phyloP scores from a whole-genome alignment of 176 grass and related monocot genomes.

The Alopecurus myosuroides region DNA sequence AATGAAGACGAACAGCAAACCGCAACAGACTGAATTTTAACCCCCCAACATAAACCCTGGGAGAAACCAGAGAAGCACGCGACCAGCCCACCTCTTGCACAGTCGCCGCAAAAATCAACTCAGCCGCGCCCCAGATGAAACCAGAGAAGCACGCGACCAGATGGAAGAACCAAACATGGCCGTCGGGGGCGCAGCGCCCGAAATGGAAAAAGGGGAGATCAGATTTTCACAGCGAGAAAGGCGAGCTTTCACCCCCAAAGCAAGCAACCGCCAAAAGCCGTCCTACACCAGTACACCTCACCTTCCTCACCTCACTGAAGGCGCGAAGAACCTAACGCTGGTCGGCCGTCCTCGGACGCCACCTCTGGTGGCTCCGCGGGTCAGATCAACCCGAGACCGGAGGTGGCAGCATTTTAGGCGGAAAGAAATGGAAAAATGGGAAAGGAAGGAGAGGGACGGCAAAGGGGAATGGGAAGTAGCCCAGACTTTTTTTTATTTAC shows the following conservation, averaged over 20 bases:
- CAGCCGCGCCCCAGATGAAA: background rate
- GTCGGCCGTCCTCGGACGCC: background rate
- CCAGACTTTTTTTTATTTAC: slow-evolving; percentile 14
- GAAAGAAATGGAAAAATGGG: background rate
- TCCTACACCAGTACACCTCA: background rate
- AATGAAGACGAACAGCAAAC: background rate
- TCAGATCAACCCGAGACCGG: slow-evolving; percentile 38
- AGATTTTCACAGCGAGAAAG: slow-evolving; percentile 21
- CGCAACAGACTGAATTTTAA: background rate
- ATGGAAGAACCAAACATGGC: slow-evolving; percentile 5
- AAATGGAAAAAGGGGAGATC: background rate
- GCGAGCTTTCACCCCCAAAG: slow-evolving; percentile 23
- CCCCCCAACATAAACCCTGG: background rate
- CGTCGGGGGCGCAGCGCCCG: background rate
- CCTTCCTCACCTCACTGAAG: slow-evolving; percentile 19
- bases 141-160: background rate
- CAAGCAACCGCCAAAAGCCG: slow-evolving; percentile 29
- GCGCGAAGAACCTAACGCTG: slow-evolving; percentile 16
- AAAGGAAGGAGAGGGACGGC: background rate
- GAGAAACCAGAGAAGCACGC: too few species aligned
- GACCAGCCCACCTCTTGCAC: background rate
- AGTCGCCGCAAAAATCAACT: background rate
- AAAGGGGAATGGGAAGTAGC: background rate
- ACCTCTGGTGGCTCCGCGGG: background rate
- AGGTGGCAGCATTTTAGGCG: background rate